These are phyloP conservation scores for Amoeboaphelidium occidentale DNA, from an alignment of 371 early-diverging fungal genomes.

Conservation along the genomic window DNA sequence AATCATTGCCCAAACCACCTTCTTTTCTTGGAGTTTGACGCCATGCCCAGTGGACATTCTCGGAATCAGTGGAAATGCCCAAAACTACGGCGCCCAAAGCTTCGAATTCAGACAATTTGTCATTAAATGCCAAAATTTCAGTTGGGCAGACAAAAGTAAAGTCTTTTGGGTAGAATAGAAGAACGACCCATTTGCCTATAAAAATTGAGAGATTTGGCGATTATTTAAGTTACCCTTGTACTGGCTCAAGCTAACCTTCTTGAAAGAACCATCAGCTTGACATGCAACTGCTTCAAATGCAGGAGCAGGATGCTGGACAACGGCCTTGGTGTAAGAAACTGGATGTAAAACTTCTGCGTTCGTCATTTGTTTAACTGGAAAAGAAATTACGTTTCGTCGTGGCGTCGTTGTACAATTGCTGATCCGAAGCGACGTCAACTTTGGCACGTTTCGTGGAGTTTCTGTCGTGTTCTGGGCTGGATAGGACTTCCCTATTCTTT, in stretches of 20 bases:
- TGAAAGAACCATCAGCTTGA: conserved; percentile 34
- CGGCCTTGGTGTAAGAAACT: conserved; percentile 3
- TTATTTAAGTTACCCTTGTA: conserved; percentile 41
- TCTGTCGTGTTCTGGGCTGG: no score
- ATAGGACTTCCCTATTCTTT: no score
- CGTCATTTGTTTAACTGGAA: no score
- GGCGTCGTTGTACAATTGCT: no score
- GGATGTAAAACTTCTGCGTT: no score
- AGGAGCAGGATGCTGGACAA: conserved; percentile 32
- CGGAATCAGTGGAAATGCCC: conserved; percentile 56
- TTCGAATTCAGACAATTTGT: conserved; percentile 56
- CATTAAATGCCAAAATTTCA: conserved; percentile 57
- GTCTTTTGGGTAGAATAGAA: conserved; percentile 53
- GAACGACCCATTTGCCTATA: conserved; percentile 29
- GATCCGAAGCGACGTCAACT: no score
- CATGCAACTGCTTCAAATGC: conserved; percentile 39
- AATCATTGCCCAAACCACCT: conserved; percentile 70
- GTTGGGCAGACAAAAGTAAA: conserved; percentile 31
- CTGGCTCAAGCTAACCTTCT: conserved; percentile 44
- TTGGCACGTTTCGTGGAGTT: no score
- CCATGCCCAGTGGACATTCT: conserved; percentile 34
- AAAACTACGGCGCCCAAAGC: conserved; percentile 42
- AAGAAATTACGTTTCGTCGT: no score
- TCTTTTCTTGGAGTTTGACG: conserved; percentile 39
- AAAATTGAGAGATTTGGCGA: background rate